Evolutionary conservation across 495 filamentous ascomycete species (phyloP).

Genomic region (Letharia columbiana): DNA sequence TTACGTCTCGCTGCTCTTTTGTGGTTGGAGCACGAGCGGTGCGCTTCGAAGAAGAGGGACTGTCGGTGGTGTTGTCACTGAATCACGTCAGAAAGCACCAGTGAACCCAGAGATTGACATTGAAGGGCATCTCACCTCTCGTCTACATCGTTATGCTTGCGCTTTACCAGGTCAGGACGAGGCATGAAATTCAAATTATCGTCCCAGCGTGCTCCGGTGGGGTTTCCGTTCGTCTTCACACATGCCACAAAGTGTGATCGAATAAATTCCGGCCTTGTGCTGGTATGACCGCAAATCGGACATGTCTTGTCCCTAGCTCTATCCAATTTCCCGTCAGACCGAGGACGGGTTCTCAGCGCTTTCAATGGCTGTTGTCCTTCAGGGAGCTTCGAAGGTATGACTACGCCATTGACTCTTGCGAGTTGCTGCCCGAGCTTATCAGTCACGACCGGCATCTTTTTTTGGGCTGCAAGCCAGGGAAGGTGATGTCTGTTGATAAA

Average conservation of each 20-base stretch:
- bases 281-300: neutral
- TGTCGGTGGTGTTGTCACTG: neutral
- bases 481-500: neutral
- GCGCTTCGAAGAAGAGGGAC: too few species aligned
- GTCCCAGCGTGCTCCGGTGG: neutral
- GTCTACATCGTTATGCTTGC: neutral
- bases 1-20: neutral
- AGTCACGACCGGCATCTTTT: neutral
- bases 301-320: neutral
- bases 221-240: neutral
- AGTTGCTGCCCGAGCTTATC: neutral
- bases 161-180: neutral
- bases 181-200: neutral
- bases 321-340: neutral
- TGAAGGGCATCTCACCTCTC: neutral
- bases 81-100: neutral
- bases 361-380: neutral
- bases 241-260: neutral
- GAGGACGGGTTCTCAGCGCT: neutral
- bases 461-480: neutral
- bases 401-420: neutral
- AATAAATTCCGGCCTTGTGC: neutral
- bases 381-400: neutral
- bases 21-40: neutral
- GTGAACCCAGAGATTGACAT: neutral